A percentile compares a stretch with the other conserved stretches of the same genome.
These are phyloP conservation scores for Balansia obtecta DNA, from an alignment of 2,329 filamentous ascomycete species.

Conservation along the genomic window DNA sequence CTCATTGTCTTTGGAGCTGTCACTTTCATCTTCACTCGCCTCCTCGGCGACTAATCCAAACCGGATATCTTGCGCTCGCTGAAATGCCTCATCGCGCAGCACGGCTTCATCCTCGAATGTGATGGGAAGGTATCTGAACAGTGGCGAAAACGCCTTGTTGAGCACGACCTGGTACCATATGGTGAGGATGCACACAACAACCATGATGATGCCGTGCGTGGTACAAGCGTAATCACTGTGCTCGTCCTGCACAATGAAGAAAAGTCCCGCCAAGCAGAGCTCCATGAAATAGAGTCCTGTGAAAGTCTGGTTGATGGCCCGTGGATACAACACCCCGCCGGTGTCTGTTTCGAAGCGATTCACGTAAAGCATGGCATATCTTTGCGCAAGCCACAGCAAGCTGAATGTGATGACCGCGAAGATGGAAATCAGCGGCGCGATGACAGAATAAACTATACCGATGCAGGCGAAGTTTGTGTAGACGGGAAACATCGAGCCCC, in stretches of 20 bases:
- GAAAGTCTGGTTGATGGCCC: constrained; percentile 90
- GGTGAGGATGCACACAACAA: constrained; percentile 60
- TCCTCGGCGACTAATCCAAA: constrained; percentile 48
- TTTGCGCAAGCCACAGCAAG: constrained; percentile 85
- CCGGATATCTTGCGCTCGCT: constrained; percentile 59
- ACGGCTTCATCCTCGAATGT: constrained; percentile 94
- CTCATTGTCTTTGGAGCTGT: constrained; percentile 26
- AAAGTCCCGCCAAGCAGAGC: constrained; percentile 75
- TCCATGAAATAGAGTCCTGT: constrained; percentile 94
- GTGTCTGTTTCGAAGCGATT: constrained; percentile 83
- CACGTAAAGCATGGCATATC: constrained; percentile 96
- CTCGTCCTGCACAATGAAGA: constrained; percentile 61
- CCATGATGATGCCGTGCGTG: constrained; percentile 75
- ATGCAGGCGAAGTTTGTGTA: constrained; percentile 97
- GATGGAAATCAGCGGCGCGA: constrained; percentile 79
- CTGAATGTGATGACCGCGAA: constrained; percentile 90
- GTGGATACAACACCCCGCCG: constrained; percentile 81
- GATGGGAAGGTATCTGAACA: constrained; percentile 83
- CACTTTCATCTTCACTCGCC: constrained; percentile 34
- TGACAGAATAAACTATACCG: constrained; percentile 74
- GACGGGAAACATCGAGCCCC: constrained; percentile 90
- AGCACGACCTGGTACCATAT: constrained; percentile 66
- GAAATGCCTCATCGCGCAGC: constrained; percentile 79
- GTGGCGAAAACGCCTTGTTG: constrained; percentile 70
- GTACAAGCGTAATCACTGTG: constrained; percentile 45